phyloP scores from a whole-genome alignment of 768 basidiomycete species.

The Boletus insuetus region DNA sequence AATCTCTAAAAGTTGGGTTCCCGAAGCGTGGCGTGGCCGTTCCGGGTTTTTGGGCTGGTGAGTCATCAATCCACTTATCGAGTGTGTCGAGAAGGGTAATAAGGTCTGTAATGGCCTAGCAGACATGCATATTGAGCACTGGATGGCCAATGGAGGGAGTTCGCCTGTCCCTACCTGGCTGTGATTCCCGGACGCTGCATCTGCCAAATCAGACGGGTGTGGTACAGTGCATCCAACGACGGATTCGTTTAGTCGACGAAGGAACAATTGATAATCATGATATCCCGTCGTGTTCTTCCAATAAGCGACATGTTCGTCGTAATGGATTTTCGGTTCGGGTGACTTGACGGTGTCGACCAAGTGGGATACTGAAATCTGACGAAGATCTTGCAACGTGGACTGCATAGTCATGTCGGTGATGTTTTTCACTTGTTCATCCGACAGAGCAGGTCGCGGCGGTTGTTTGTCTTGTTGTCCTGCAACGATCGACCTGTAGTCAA shows the following conservation, averaged over 20 bases:
- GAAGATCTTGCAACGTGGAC: conserved; percentile 26
- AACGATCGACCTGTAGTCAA: too few species aligned
- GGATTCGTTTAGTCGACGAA: conserved; percentile 72
- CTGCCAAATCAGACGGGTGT: conserved; percentile 15
- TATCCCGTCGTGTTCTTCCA: conserved; percentile 77
- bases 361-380: conserved; percentile 29
- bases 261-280: conserved; percentile 68
- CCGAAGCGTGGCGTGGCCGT: conserved; percentile 76
- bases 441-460: too few species aligned
- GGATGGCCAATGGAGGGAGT: not conserved
- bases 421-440: not conserved
- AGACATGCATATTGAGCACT: not conserved
- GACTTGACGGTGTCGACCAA: conserved; percentile 11
- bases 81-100: conserved; percentile 63
- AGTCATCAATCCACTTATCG: conserved; percentile 73
- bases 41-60: conserved; percentile 62
- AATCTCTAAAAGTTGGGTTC: conserved; percentile 80
- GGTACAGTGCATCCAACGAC: conserved; percentile 67
- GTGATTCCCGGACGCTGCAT: not conserved
- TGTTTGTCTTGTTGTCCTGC: not conserved
- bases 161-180: conserved; percentile 20
- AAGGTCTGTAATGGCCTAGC: conserved; percentile 46
- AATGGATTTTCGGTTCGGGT: conserved; percentile 58
- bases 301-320: conserved; percentile 67
- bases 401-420: conserved; percentile 12